Base-by-base conservation (phyloP, 257 asterid species). In the Coffea eugenioides region DNA sequence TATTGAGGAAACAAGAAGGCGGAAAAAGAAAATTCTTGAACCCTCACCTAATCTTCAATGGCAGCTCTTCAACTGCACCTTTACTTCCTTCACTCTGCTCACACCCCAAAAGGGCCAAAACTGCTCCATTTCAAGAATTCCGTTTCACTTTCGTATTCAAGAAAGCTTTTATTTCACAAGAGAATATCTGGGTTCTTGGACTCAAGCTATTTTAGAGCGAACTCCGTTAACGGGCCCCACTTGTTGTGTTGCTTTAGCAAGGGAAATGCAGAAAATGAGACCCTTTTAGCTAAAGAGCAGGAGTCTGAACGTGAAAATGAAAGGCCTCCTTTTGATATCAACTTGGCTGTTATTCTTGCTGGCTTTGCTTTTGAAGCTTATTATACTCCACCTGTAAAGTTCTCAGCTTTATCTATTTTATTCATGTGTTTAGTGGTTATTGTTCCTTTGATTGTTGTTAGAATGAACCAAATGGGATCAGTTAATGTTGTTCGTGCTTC, bases 331-430 rank as follows among this genome's bases (percentile, higher is more conserved):
- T 95, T 93, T 84, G 99, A 95, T 86, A 90, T 92, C 72, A 95
- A 92, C 80, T 86, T 95, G 88, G 99, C 98, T 41, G 98, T 95
- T 73, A 88, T 93, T 88, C 97, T 95, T 83, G 99, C 99, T 88
- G 99, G 98, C 80, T 95, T 95, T 86, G 98, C 99, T 12, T 95
- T 95, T 88, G 99, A 95, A 85, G 97, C 99, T 80, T 95, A 95
- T 82, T 82, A 93, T 78, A 91, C 93, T 49, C 98, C 98, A 10
- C 94, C 94, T 8, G 99, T 93, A 92, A 82, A 79, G 71, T 76
- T 80, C 45, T 78, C 62, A 59, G 79, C 76, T 80, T 82, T 82
- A 34, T 81, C 78, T 77, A 21, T 43, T 54, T 51, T 67, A 31
- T 14, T 66, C 70, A 21, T 66, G 61, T 25, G 56, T 41, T n/a